Evolutionary conservation across 2,329 filamentous ascomycete species (phyloP).

Genomic region (Fusarium secorum): DNA sequence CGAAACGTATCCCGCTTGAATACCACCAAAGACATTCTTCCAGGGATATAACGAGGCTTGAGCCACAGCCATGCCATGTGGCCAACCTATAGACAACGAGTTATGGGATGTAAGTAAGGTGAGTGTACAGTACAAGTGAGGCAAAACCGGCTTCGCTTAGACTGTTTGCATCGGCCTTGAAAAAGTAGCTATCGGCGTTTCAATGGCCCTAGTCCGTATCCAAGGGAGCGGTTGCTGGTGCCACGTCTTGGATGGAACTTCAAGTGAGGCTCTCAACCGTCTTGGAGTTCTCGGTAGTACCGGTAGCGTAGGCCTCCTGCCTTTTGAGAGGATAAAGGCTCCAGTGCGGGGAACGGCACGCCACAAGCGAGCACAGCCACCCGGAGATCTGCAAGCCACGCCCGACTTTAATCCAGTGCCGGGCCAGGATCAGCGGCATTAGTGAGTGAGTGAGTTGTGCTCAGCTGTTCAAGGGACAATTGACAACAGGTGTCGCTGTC

Average conservation of each 20-base stretch:
- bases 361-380: slow-evolving; percentile 35
- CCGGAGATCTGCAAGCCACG: slow-evolving; percentile 34
- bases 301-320: slow-evolving; percentile 32
- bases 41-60: slow-evolving; percentile 3
- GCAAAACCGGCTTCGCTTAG: not conserved
- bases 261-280: slow-evolving; percentile 28
- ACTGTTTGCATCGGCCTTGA: not conserved
- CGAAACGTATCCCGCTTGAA: slow-evolving; percentile 1
- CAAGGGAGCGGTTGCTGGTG: slow-evolving; percentile 32
- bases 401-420: slow-evolving; percentile 14
- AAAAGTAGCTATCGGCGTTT: slow-evolving; percentile 7
- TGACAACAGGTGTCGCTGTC: slow-evolving; percentile 1
- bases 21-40: not conserved
- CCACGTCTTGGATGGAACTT: slow-evolving; percentile 33
- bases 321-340: not conserved
- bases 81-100: slow-evolving; percentile 7
- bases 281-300: slow-evolving; percentile 13
- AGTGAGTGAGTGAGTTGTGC: slow-evolving; percentile 22
- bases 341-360: slow-evolving; percentile 6
- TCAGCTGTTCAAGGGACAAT: slow-evolving; percentile 41
- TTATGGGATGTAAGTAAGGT: not conserved
- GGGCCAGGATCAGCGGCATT: slow-evolving; percentile 31
- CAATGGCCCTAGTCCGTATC: slow-evolving; percentile 5
- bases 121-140: slow-evolving; percentile 3
- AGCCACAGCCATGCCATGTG: slow-evolving; percentile 2